phyloP scores from a whole-genome alignment of 1,284 basidiomycete species.

The Ganoderma boninense region DNA sequence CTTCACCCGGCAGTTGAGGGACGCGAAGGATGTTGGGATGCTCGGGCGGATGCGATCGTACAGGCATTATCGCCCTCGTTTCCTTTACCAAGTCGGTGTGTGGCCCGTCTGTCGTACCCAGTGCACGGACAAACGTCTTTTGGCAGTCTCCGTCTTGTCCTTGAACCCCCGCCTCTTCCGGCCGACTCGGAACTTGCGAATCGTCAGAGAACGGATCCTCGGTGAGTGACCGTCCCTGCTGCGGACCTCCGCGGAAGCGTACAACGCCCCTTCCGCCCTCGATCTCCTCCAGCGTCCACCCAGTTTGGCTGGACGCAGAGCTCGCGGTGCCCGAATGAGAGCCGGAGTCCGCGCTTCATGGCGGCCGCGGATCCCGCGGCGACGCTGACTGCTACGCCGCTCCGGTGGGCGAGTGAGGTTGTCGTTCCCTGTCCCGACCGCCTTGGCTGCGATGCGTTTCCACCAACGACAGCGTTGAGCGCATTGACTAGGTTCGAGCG shows the following conservation, averaged over 20 bases:
- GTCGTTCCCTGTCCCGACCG: conserved; percentile 12
- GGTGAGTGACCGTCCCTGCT: not conserved
- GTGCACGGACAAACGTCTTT: not conserved
- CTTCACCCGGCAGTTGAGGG: conserved; percentile 22
- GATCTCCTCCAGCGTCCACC: conserved; percentile 35
- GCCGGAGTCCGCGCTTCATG: not conserved
- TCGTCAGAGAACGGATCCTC: conserved; percentile 30
- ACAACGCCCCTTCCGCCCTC: conserved; percentile 29
- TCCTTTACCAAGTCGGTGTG: not conserved
- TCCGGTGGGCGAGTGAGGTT: conserved; percentile 29
- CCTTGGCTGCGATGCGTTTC: conserved; percentile 1
- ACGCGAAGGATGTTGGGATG: conserved; percentile 35
- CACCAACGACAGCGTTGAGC: conserved; percentile 43
- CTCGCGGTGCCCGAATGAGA: conserved; percentile 32
- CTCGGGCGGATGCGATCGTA: conserved; percentile 26
- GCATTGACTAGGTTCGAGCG: conserved; percentile 47
- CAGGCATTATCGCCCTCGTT: too few relatives aligned
- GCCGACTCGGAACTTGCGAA: conserved; percentile 7
- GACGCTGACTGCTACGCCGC: conserved; percentile 21
- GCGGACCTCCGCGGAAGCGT: conserved; percentile 24
- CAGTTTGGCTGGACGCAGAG: conserved; percentile 33
- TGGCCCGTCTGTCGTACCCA: too few relatives aligned
- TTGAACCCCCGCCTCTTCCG: not conserved
- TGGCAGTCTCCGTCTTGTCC: not conserved
- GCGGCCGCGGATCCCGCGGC: not conserved